Conservation (phyloP, 2,329 filamentous ascomycete genomes). For the Teratosphaeria nubilosa region DNA sequence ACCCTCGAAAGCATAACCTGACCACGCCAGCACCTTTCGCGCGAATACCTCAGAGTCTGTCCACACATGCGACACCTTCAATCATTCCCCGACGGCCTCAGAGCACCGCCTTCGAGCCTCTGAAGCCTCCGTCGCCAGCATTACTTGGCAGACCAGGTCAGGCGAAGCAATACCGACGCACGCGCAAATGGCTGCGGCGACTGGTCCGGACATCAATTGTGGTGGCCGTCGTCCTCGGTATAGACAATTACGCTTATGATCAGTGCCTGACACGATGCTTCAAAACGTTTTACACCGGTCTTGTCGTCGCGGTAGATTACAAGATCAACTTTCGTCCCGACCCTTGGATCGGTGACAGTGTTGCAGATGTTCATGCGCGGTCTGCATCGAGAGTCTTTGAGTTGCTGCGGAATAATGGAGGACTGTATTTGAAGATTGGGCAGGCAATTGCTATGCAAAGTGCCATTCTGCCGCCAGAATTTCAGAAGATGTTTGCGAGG, state of each 20-base stretch:
- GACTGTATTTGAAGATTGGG: constrained; percentile 92
- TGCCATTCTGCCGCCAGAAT: constrained; percentile 83
- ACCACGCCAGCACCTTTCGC: not conserved
- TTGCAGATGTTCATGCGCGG: constrained; percentile 69
- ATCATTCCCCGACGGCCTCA: constrained; percentile 11
- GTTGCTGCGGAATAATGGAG: constrained; percentile 75
- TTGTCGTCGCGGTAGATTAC: constrained; percentile 82
- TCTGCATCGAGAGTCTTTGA: constrained; percentile 77
- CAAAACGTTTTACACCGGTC: constrained; percentile 69
- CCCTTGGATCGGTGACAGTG: constrained; percentile 61
- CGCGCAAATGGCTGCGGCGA: constrained; percentile 67
- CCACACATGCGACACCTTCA: not conserved
- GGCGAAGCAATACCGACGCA: constrained; percentile 60
- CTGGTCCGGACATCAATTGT: constrained; percentile 52
- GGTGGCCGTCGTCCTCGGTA: constrained; percentile 52
- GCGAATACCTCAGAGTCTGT: not conserved
- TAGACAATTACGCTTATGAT: constrained; percentile 69
- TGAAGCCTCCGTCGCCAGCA: constrained; percentile 61
- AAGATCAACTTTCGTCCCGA: constrained; percentile 87
- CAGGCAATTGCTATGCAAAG: constrained; percentile 99
- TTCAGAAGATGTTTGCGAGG: constrained; percentile 86
- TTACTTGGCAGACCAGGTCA: constrained; percentile 63
- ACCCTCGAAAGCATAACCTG: constrained; percentile 7
- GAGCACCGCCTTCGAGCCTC: constrained; percentile 30
- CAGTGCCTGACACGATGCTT: constrained; percentile 67